Conservation (phyloP, 371 early-diverging fungal genomes). For the Saksenaea oblongispora region DNA sequence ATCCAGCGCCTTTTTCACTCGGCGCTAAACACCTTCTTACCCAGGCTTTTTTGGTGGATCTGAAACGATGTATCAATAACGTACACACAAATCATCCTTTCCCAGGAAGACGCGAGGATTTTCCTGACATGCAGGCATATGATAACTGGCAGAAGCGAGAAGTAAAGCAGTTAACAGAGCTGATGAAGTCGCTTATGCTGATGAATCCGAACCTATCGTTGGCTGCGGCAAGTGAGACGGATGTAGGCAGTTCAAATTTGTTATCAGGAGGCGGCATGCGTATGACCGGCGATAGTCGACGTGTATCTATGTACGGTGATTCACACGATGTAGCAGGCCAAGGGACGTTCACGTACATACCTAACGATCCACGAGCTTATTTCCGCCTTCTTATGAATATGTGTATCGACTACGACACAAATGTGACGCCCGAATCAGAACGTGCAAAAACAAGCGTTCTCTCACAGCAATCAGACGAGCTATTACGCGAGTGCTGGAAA, state of each 20-base stretch:
- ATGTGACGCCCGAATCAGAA: constrained; percentile 32
- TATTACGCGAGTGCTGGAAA: constrained; percentile 61
- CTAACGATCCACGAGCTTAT: constrained; percentile 42
- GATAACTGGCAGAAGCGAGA: constrained; percentile 37
- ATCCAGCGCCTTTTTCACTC: no score
- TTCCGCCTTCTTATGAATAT: constrained; percentile 44
- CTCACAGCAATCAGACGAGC: constrained; percentile 47
- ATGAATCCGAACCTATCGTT: constrained; percentile 29
- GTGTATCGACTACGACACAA: constrained; percentile 42
- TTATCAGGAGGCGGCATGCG: neutral
- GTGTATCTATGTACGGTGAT: neutral
- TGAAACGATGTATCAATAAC: constrained; percentile 32
- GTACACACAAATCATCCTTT: constrained; percentile 29
- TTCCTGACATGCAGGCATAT: constrained; percentile 19
- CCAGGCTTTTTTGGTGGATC: constrained; percentile 30
- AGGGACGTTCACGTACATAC: constrained; percentile 41
- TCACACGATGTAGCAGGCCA: neutral
- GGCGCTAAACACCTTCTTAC: neutral
- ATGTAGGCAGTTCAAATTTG: constrained; percentile 17
- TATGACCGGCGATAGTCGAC: neutral
- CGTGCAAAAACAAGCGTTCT: constrained; percentile 34
- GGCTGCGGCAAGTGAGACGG: constrained; percentile 14
- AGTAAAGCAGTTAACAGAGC: constrained; percentile 29
- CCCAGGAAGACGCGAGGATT: constrained; percentile 29
- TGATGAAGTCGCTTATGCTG: constrained; percentile 29